Conservation (phyloP, 305 asterid genomes). For the Andrographis paniculata region DNA sequence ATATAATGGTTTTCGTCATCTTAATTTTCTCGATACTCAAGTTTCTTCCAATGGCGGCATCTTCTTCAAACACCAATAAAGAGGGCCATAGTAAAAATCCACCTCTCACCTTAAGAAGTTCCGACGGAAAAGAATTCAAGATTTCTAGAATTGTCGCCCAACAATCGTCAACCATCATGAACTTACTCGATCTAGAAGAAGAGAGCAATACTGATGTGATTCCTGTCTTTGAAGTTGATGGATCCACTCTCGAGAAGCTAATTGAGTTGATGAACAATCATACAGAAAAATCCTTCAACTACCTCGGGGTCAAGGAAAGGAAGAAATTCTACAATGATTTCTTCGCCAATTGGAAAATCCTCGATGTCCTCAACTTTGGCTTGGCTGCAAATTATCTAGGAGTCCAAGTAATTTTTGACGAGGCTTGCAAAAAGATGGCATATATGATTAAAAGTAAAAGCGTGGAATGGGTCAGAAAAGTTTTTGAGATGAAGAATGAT, state of each 20-base stretch:
- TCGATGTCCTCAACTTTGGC: background rate
- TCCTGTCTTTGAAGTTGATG: conserved; percentile 9
- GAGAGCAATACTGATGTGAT: background rate
- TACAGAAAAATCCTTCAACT: too few relatives aligned
- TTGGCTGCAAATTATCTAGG: conserved; percentile 13
- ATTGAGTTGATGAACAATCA: conserved; percentile 1
- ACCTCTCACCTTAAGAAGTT: conserved; percentile 8
- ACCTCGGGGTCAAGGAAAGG: background rate
- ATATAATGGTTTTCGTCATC: too few relatives aligned
- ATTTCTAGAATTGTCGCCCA: background rate
- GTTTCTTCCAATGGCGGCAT: too few relatives aligned
- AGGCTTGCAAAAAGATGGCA: background rate
- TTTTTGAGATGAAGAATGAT: background rate
- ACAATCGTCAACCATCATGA: conserved; percentile 7
- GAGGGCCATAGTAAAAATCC: too few relatives aligned
- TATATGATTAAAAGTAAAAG: conserved; percentile 1
- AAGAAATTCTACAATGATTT: conserved; percentile 1
- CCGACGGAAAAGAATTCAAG: conserved; percentile 1
- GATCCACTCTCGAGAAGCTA: conserved; percentile 6
- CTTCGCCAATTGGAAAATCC: background rate
- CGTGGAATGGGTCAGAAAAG: background rate
- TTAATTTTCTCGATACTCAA: too few relatives aligned
- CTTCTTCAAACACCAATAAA: too few relatives aligned
- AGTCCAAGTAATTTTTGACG: background rate
- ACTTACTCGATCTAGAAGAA: conserved; percentile 10